Evolutionary conservation across 495 filamentous ascomycete species (phyloP).

Genomic region (Massariosphaeria phaeospora): DNA sequence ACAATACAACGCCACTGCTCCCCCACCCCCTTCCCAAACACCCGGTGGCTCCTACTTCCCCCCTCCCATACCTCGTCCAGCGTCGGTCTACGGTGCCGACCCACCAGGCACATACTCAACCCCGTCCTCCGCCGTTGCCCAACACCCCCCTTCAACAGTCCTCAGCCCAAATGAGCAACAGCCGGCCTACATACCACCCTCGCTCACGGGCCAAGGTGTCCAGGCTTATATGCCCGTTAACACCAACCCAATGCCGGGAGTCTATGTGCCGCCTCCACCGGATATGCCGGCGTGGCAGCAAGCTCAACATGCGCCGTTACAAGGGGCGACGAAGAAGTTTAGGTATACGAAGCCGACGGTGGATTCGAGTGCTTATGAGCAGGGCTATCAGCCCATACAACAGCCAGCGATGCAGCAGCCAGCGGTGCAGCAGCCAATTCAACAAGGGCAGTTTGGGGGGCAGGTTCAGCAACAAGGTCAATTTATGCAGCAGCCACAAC

Average conservation of each 20-base stretch:
- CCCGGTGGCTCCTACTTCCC: conserved; percentile 35
- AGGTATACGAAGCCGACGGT: conserved; percentile 30
- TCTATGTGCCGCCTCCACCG: conserved; percentile 33
- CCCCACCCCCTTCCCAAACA: conserved; percentile 24
- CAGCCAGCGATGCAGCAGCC: conserved; percentile 13
- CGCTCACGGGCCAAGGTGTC: conserved; percentile 31
- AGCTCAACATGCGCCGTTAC: conserved; percentile 26
- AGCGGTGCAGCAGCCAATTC: conserved; percentile 1
- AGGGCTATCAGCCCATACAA: conserved; percentile 22
- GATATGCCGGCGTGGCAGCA: conserved; percentile 35
- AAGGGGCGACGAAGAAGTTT: conserved; percentile 30
- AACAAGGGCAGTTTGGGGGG: conserved; percentile 4
- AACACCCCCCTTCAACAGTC: conserved; percentile 17
- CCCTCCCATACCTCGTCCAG: conserved; percentile 10
- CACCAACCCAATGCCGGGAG: conserved; percentile 33
- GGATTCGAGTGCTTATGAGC: conserved; percentile 15
- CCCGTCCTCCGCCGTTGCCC: conserved; percentile 13
- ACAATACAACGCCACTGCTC: conserved; percentile 24
- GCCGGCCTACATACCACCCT: conserved; percentile 32
- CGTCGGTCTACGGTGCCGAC: conserved; percentile 23
- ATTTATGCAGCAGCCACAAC: too few species aligned
- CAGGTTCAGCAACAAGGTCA: conserved; percentile 11
- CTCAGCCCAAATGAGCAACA: conserved; percentile 32
- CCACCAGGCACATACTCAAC: conserved; percentile 12
- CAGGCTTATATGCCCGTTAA: conserved; percentile 30